These are phyloP conservation scores for Metahyphopichia silvanorum DNA, from an alignment of 805 yeast genomes.

Conservation along the genomic window DNA sequence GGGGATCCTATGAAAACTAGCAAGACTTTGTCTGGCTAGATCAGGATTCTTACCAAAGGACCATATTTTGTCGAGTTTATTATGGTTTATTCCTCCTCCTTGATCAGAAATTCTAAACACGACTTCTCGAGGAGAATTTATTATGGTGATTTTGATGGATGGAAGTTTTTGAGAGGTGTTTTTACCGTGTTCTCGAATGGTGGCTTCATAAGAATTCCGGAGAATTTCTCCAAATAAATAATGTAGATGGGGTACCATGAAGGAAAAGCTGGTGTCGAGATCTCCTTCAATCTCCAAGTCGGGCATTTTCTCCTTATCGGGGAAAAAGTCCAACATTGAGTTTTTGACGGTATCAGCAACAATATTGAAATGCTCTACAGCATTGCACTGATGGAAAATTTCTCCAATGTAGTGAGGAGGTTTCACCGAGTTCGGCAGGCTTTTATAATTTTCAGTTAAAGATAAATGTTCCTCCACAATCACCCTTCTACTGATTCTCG, in stretches of 20 bases:
- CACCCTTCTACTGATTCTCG: slow-evolving; percentile 85
- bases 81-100: slow-evolving; percentile 80
- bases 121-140: slow-evolving; percentile 63
- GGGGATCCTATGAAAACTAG: slow-evolving; percentile 68
- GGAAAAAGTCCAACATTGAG: slow-evolving; percentile 52
- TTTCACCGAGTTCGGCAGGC: slow-evolving; percentile 43
- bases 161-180: slow-evolving; percentile 44
- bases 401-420: slow-evolving; percentile 67
- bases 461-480: slow-evolving; percentile 90
- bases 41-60: slow-evolving; percentile 76
- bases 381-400: slow-evolving; percentile 76
- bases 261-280: slow-evolving; percentile 65
- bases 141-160: slow-evolving; percentile 74
- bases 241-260: slow-evolving; percentile 81
- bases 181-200: slow-evolving; percentile 43
- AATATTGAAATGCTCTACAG: slow-evolving; percentile 57
- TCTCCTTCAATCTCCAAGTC: slow-evolving; percentile 75
- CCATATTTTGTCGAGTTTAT: slow-evolving; percentile 68
- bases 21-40: slow-evolving; percentile 53
- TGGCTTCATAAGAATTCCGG: slow-evolving; percentile 82
- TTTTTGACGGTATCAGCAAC: slow-evolving; percentile 51
- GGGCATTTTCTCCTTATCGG: slow-evolving; percentile 59
- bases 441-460: slow-evolving; percentile 60
- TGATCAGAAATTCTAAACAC: slow-evolving; percentile 79
- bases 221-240: slow-evolving; percentile 85